Evolutionary conservation across 768 basidiomycete genomes (phyloP).

Genomic region (Psilocybe sp.): DNA sequence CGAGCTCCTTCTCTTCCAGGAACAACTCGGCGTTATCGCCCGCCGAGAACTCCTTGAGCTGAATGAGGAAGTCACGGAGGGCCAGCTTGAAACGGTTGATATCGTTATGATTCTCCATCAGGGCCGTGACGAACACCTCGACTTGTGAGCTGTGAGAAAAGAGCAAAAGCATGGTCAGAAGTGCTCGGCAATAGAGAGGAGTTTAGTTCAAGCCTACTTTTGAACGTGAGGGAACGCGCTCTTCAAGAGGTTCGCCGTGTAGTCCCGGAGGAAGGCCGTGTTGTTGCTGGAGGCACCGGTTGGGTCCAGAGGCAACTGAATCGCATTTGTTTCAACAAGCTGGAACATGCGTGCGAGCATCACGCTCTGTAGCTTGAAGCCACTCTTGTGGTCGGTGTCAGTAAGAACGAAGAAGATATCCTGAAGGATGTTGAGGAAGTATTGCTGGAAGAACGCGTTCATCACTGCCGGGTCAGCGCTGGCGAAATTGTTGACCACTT

Average conservation of each 20-base stretch:
- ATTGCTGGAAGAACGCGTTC: constrained; percentile 95
- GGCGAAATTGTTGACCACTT: constrained; percentile 95
- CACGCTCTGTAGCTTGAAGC: constrained; percentile 92
- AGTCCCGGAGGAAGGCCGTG: constrained; percentile 75
- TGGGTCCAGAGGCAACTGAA: constrained; percentile 83
- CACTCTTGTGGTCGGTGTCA: constrained; percentile 98
- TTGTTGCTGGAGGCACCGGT: constrained; percentile 72
- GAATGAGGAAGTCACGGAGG: constrained; percentile 95
- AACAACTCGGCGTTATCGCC: constrained; percentile 91
- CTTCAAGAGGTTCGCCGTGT: constrained; percentile 82
- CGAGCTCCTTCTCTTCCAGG: constrained; percentile 92
- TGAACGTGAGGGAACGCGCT: constrained; percentile 92
- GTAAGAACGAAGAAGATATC: constrained; percentile 98
- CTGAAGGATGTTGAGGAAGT: constrained; percentile 88
- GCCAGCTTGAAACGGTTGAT: constrained; percentile 91
- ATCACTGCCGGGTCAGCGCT: constrained; percentile 69
- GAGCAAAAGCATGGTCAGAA: constrained; percentile 8
- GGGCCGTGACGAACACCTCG: constrained; percentile 60
- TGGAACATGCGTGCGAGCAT: constrained; percentile 94
- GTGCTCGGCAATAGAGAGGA: constrained; percentile 10
- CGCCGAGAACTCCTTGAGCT: constrained; percentile 91
- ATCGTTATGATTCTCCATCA: constrained; percentile 74
- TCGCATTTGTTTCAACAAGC: constrained; percentile 77
- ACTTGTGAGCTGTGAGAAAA: constrained; percentile 57
- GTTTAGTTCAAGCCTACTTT: constrained; percentile 47